Conservation (phyloP, 2,329 filamentous ascomycete genomes). For the Fusarium globosum region DNA sequence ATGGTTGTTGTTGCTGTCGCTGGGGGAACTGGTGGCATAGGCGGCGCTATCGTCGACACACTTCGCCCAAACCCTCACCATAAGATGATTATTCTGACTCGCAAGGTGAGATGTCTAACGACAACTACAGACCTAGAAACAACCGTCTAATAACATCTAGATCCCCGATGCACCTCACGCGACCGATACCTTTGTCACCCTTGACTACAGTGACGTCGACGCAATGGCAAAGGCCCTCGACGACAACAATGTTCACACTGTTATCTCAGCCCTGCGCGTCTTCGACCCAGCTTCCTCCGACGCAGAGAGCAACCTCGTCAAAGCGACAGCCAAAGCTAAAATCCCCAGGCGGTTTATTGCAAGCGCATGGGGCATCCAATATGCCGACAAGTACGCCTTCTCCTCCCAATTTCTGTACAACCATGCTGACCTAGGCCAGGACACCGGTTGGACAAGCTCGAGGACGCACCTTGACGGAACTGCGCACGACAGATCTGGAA, state of each 20-base stretch:
- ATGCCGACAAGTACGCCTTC: neutral
- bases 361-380: neutral
- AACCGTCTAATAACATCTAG: neutral
- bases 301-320: neutral
- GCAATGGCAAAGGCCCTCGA: neutral
- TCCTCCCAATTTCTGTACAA: rapidly evolving
- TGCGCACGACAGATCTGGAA: neutral
- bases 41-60: neutral
- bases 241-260: neutral
- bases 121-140: neutral
- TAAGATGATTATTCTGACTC: neutral
- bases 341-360: neutral
- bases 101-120: neutral
- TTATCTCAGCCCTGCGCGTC: neutral
- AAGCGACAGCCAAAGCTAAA: neutral
- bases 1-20: neutral
- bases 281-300: neutral
- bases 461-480: neutral
- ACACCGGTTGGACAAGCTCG: neutral
- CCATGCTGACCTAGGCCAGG: neutral
- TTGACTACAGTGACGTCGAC: neutral
- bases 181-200: neutral
- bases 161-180: rapidly evolving
- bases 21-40: neutral
- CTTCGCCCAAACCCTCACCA: neutral